Evolutionary conservation across 2,329 filamentous ascomycete species (phyloP).

Genomic region (Colletotrichum tropicale): DNA sequence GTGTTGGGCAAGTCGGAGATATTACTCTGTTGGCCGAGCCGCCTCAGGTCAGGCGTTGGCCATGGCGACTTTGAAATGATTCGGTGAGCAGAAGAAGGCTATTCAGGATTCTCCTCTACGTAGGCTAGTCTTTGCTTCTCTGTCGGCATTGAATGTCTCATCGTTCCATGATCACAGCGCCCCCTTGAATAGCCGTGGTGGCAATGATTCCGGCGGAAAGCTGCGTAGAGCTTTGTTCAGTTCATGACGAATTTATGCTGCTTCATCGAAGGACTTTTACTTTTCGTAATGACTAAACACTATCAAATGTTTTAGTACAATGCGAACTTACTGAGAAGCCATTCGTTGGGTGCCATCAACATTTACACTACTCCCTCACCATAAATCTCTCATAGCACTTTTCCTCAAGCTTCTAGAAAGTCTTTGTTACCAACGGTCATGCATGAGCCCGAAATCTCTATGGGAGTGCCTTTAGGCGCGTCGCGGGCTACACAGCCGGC

Average conservation of each 20-base stretch:
- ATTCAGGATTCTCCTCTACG: background rate
- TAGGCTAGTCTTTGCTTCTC: background rate
- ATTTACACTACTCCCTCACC: fast-evolving
- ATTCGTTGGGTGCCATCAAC: background rate
- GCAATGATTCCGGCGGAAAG: background rate
- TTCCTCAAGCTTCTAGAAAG: background rate
- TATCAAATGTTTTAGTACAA: background rate
- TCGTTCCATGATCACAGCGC: background rate
- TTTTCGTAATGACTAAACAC: background rate
- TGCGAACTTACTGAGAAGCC: background rate
- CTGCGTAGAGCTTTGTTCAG: background rate
- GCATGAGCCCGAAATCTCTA: background rate
- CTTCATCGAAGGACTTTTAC: background rate
- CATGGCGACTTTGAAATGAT: background rate
- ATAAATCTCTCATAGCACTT: background rate
- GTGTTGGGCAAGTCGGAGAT: background rate
- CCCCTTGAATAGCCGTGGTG: background rate
- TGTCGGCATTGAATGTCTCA: background rate
- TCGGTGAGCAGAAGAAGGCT: background rate
- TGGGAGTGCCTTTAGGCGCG: background rate
- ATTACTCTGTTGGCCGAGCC: fast-evolving
- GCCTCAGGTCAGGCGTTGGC: background rate
- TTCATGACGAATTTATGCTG: background rate
- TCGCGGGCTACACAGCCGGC: background rate
- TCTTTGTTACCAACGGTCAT: background rate